A percentile compares a stretch with the other conserved stretches of the same genome.
These are phyloP conservation scores for Corchorus olitorius DNA, from an alignment of 345 rosid genomes.

Conservation along the genomic window DNA sequence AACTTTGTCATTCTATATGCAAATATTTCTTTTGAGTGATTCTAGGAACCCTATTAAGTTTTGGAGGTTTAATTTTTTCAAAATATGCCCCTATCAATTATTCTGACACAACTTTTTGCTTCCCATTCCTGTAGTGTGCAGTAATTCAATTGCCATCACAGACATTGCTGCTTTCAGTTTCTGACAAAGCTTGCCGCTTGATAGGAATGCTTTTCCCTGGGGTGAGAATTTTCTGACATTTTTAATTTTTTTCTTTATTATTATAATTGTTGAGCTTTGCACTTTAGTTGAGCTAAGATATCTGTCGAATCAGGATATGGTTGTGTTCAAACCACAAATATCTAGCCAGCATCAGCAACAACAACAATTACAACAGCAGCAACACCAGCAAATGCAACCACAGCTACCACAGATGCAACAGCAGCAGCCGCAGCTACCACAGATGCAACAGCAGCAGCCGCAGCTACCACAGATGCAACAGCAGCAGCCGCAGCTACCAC, in stretches of 20 bases:
- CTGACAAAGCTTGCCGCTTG: slow-evolving; percentile 92
- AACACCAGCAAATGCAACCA: slow-evolving; percentile 37
- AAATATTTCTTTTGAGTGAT: slow-evolving; percentile 6
- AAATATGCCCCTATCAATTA: slow-evolving; percentile 11
- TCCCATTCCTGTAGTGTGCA: slow-evolving; percentile 64
- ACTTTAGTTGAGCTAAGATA: slow-evolving; percentile 1
- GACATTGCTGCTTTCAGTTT: slow-evolving; percentile 88
- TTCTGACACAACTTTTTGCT: slow-evolving; percentile 25
- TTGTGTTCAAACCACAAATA: slow-evolving; percentile 88
- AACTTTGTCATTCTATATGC: not conserved
- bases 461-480: slow-evolving; percentile 45
- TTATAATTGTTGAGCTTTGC: not conserved
- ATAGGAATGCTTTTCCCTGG: slow-evolving; percentile 99
- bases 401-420: slow-evolving; percentile 39
- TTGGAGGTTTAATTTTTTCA: slow-evolving; percentile 12
- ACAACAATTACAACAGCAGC: slow-evolving; percentile 41
- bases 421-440: slow-evolving; percentile 36
- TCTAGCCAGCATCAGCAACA: slow-evolving; percentile 68
- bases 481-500: slow-evolving; percentile 39
- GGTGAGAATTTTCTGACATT: slow-evolving; percentile 50
- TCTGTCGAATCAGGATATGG: slow-evolving; percentile 72
- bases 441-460: slow-evolving; percentile 38
- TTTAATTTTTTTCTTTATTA: not conserved
- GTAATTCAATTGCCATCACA: slow-evolving; percentile 95
- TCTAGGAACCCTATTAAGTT: not conserved